Evolutionary conservation across 192 early-diverging fungal species (phyloP).

Genomic region (Backusella mclennaniae): DNA sequence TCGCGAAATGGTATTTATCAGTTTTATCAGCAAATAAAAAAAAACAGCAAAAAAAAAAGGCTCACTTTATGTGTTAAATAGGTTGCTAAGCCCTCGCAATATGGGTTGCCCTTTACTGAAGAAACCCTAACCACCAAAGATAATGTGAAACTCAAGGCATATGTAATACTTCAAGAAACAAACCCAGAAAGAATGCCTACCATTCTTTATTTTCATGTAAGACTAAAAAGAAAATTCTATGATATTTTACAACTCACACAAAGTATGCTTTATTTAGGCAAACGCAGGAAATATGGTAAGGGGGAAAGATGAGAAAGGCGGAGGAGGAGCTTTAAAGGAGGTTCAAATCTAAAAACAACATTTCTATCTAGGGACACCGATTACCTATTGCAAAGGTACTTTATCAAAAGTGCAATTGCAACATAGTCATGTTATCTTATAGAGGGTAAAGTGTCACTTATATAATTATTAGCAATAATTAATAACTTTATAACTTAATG

Average conservation of each 20-base stretch:
- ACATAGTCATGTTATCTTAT: slow-evolving; percentile 97
- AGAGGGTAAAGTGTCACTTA: slow-evolving; percentile 63
- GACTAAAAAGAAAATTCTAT: background rate
- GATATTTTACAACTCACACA: background rate
- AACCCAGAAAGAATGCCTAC: slow-evolving; percentile 64
- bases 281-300: slow-evolving; percentile 96
- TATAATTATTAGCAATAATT: no score
- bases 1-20: slow-evolving; percentile 37
- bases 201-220: slow-evolving; percentile 84
- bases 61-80: slow-evolving; percentile 16
- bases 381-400: slow-evolving; percentile 86
- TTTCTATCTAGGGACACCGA: slow-evolving; percentile 76
- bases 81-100: slow-evolving; percentile 73
- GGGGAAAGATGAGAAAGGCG: background rate
- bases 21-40: background rate
- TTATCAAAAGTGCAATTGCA: slow-evolving; percentile 64
- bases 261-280: slow-evolving; percentile 51
- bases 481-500: background rate
- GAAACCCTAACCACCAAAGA: slow-evolving; percentile 80
- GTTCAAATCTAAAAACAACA: slow-evolving; percentile 7
- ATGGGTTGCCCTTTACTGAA: slow-evolving; percentile 58
- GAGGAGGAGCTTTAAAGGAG: background rate
- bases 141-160: slow-evolving; percentile 74
- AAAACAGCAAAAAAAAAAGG: background rate
- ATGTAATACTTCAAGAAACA: slow-evolving; percentile 65